Evolutionary conservation across 2,329 filamentous ascomycete genomes (phyloP).

Genomic region (Drechslerella stenobrocha): DNA sequence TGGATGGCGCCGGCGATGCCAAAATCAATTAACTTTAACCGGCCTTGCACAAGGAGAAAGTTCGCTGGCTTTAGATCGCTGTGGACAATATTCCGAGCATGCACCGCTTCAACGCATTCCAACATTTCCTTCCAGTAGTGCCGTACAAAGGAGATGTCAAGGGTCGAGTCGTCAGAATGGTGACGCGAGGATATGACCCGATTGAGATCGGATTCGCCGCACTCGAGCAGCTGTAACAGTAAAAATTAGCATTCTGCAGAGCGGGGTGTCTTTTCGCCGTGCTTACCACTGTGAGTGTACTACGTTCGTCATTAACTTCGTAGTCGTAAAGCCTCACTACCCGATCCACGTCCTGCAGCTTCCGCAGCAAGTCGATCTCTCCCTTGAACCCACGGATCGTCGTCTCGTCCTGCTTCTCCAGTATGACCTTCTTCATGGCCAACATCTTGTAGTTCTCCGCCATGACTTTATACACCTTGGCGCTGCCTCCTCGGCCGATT

Average conservation of each 20-base stretch:
- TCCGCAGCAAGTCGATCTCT: slow-evolving; percentile 87
- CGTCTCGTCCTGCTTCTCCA: slow-evolving; percentile 83
- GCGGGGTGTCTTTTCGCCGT: no score
- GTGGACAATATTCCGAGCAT: slow-evolving; percentile 89
- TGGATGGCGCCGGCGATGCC: slow-evolving; percentile 97
- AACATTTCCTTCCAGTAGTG: slow-evolving; percentile 99
- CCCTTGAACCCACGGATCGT: slow-evolving; percentile 87
- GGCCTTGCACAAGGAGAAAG: slow-evolving; percentile 87
- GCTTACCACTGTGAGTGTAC: slow-evolving; percentile 79
- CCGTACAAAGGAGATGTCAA: slow-evolving; percentile 90
- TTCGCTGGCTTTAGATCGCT: slow-evolving; percentile 97
- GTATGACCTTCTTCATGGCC: slow-evolving; percentile 86
- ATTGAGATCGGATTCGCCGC: slow-evolving; percentile 91
- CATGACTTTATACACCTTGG: slow-evolving; percentile 93
- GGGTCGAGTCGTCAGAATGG: slow-evolving; percentile 71
- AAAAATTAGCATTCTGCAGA: slow-evolving; percentile 16
- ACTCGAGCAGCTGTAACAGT: slow-evolving; percentile 80
- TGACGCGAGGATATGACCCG: slow-evolving; percentile 75
- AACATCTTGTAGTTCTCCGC: slow-evolving; percentile 96
- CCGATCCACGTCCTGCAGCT: slow-evolving; percentile 79
- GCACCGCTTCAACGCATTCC: slow-evolving; percentile 86
- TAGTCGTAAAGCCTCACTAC: slow-evolving; percentile 90
- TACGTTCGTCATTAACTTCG: slow-evolving; percentile 90
- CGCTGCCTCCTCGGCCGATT: slow-evolving; percentile 88
- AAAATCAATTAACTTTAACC: slow-evolving; percentile 95